Evolutionary conservation across 306 rosid species (phyloP), one percentile per base, ranked within the genome.

Genomic region (Gleditsia sinensis): DNA sequence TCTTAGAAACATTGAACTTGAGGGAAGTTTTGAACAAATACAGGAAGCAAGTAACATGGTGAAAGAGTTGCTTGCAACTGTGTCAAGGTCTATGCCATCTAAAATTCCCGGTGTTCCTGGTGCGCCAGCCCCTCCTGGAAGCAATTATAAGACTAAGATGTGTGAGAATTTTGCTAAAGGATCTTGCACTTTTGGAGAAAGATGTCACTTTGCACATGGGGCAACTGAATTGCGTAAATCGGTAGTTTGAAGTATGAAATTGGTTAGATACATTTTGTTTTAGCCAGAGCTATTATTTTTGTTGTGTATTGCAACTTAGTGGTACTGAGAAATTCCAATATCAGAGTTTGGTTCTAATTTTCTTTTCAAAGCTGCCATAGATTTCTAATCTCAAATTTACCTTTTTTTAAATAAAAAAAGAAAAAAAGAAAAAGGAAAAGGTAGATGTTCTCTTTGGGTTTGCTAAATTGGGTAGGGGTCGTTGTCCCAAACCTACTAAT

Each of bases 191-290:
- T 94, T 94, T 65, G 99, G 97, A 67, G 99, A 90, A 6, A 86
- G 97, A 69, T 94, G 99, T 80, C 97, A 94, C 85, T 94, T 92
- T 75, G 99, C 97, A 24, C 99, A 94, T 23, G 97, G 99, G 65
- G 84, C 86, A 10, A 68, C 88, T 5, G 99, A 94, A 61, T 74
- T 91, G 86, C 96, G 99, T 16, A 94, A 88, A 76, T 76, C 83
- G 24, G 78, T 80, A 49, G 49, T 82, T 67, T 88, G 85, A 91
- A 28, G 57, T 50, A 69, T 20, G 28, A 49, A n/a, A 61, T 32
- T 56, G 4, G 20, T 45, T 61, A 63, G 80, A 50, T 55, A 23
- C 58, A 55, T 54, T 64, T 34, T 17, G 40, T 81, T 61, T 56
- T 68, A 76, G 84, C 65, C 80, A 74, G 68, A 51, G 67, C 37